Conservation (phyloP, 768 basidiomycete species). For the Xerocomellus chrysenteron region DNA sequence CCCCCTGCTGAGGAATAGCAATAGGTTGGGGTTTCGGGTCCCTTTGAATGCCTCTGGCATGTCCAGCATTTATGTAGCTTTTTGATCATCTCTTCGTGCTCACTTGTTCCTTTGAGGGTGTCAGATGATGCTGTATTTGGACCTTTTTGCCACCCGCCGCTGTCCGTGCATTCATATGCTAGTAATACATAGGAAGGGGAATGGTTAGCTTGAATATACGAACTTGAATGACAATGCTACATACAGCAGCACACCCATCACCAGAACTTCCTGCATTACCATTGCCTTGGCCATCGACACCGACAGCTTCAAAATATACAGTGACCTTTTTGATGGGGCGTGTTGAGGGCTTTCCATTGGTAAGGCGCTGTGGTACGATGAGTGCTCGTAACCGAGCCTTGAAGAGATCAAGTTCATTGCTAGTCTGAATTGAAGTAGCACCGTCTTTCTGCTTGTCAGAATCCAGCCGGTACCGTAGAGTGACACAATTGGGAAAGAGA, state of each 20-base stretch:
- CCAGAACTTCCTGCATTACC: not conserved
- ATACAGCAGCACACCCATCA: not conserved
- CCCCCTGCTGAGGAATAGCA: not conserved
- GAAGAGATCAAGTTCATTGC: no score
- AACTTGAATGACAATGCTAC: not conserved
- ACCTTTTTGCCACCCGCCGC: no score
- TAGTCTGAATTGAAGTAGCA: no score
- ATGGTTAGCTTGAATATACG: not conserved
- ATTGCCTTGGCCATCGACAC: not conserved
- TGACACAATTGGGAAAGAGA: not conserved
- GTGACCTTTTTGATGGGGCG: not conserved
- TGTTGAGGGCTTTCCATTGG: not conserved
- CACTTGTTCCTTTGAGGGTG: not conserved
- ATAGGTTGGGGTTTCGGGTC: not conserved
- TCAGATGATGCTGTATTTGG: no score
- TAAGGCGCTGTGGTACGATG: not conserved
- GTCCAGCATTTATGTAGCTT: not conserved
- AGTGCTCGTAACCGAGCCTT: no score
- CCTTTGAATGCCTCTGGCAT: not conserved
- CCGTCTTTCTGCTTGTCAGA: not conserved
- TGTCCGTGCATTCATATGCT: not conserved
- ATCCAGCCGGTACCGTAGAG: not conserved
- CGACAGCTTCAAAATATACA: not conserved
- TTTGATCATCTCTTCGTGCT: not conserved
- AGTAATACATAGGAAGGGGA: not conserved